These are phyloP conservation scores for Juncus effusus DNA, from an alignment of 176 grass and related monocot species.

Conservation along the genomic window DNA sequence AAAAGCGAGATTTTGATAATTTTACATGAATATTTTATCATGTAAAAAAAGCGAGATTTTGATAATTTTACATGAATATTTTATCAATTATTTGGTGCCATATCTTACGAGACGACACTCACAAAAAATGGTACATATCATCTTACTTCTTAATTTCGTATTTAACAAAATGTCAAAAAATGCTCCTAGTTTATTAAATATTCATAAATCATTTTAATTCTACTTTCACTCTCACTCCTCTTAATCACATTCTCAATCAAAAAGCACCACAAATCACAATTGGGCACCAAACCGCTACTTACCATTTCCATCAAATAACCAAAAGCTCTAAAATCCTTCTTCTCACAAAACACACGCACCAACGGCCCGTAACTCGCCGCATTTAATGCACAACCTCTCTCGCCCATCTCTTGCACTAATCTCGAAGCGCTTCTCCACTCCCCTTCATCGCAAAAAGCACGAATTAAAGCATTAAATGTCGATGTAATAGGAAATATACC, in stretches of 20 bases:
- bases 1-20: too few relatives aligned
- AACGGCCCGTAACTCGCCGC: slow-evolving; percentile 17
- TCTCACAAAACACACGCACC: slow-evolving; percentile 20
- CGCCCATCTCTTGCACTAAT: slow-evolving; percentile 34
- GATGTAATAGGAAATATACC: slow-evolving; percentile 14
- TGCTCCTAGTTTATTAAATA: too few relatives aligned
- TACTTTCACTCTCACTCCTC: neutral
- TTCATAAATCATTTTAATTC: too few relatives aligned
- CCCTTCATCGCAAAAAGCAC: slow-evolving; percentile 27
- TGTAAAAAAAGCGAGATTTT: too few relatives aligned
- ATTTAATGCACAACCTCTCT: slow-evolving; percentile 24
- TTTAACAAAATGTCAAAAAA: too few relatives aligned
- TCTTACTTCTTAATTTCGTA: too few relatives aligned
- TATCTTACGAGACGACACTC: too few relatives aligned
- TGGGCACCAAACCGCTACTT: slow-evolving; percentile 20
- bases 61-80: too few relatives aligned
- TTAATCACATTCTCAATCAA: slow-evolving; percentile 26
- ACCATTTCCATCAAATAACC: slow-evolving; percentile 22
- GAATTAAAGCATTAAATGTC: slow-evolving; percentile 33
- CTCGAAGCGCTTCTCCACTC: slow-evolving; percentile 19
- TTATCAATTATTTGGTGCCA: too few relatives aligned
- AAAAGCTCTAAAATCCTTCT: slow-evolving; percentile 26
- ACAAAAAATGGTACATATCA: too few relatives aligned
- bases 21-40: too few relatives aligned
- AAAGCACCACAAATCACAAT: slow-evolving; percentile 27